phyloP scores from a whole-genome alignment of 768 basidiomycete genomes.

The Lanmaoa rubissima region DNA sequence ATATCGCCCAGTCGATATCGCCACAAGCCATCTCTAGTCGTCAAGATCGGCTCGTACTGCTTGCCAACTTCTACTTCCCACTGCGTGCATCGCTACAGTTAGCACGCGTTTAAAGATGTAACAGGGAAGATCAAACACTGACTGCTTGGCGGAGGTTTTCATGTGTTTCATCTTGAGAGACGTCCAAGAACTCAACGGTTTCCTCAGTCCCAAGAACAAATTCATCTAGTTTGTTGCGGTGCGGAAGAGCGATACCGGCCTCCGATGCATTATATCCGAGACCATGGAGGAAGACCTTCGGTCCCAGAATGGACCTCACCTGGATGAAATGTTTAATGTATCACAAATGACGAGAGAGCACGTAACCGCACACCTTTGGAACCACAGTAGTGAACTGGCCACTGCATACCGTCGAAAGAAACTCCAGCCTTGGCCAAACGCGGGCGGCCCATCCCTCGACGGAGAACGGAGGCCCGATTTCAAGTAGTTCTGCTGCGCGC shows the following conservation, averaged over 20 bases:
- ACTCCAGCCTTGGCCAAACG: slow-evolving; percentile 14
- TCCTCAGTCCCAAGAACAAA: slow-evolving; percentile 5
- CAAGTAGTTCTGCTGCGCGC: slow-evolving; percentile 21
- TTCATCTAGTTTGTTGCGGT: slow-evolving; percentile 6
- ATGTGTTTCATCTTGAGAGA: slow-evolving; percentile 5
- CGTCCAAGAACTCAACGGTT: slow-evolving; percentile 21
- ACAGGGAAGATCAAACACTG: neutral
- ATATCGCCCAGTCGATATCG: slow-evolving; percentile 23
- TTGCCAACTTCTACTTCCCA: slow-evolving; percentile 20
- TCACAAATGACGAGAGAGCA: neutral
- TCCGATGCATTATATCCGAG: slow-evolving; percentile 16
- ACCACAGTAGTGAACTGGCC: slow-evolving; percentile 10
- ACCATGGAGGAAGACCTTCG: neutral
- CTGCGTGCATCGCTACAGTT: neutral
- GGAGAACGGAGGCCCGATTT: slow-evolving; percentile 14
- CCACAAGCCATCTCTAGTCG: slow-evolving; percentile 24
- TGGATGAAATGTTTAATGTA: neutral
- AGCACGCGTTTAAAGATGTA: neutral
- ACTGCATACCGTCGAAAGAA: slow-evolving; percentile 7
- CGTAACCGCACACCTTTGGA: slow-evolving; percentile 9
- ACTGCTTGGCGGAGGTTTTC: slow-evolving; percentile 18
- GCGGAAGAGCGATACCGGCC: neutral
- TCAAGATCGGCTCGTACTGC: slow-evolving; percentile 21
- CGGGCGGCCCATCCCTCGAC: slow-evolving; percentile 15
- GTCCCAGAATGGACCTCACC: slow-evolving; percentile 15